These are phyloP conservation scores for Malassezia psittaci DNA, from an alignment of 1,284 basidiomycete genomes.

Conservation along the genomic window DNA sequence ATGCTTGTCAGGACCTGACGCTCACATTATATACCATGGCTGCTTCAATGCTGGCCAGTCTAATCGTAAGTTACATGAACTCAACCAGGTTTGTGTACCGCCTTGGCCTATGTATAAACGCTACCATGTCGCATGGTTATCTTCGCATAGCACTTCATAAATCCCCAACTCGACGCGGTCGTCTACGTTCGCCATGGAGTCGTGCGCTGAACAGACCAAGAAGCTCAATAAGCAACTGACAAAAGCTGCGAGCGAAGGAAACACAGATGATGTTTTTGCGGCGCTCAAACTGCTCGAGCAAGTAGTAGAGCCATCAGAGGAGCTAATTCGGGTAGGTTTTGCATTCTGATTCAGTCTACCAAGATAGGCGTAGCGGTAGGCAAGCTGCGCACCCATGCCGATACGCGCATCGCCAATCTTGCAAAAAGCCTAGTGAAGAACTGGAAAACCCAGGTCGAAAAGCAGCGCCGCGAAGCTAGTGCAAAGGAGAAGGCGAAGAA, in stretches of 20 bases:
- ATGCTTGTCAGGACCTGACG: constrained; percentile 4
- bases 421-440: constrained; percentile 77
- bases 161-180: constrained; percentile 5
- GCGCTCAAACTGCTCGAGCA: constrained; percentile 67
- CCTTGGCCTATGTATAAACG: constrained; percentile 16
- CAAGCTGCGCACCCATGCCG: constrained; percentile 67
- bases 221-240: constrained; percentile 30
- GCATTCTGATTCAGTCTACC: constrained; percentile 34
- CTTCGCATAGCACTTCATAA: constrained; percentile 2
- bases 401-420: constrained; percentile 65
- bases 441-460: constrained; percentile 43
- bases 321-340: constrained; percentile 60
- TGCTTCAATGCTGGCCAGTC: neutral
- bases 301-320: constrained; percentile 71
- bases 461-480: constrained; percentile 23
- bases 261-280: constrained; percentile 59
- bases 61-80: constrained; percentile 1
- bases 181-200: constrained; percentile 5
- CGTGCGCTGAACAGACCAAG: constrained; percentile 25
- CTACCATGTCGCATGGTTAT: constrained; percentile 8
- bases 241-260: constrained; percentile 22
- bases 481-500: constrained; percentile 51
- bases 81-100: constrained; percentile 11
- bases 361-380: constrained; percentile 81
- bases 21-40: constrained; percentile 1